phyloP scores from a whole-genome alignment of 768 basidiomycete genomes.

The Boletus edulis region DNA sequence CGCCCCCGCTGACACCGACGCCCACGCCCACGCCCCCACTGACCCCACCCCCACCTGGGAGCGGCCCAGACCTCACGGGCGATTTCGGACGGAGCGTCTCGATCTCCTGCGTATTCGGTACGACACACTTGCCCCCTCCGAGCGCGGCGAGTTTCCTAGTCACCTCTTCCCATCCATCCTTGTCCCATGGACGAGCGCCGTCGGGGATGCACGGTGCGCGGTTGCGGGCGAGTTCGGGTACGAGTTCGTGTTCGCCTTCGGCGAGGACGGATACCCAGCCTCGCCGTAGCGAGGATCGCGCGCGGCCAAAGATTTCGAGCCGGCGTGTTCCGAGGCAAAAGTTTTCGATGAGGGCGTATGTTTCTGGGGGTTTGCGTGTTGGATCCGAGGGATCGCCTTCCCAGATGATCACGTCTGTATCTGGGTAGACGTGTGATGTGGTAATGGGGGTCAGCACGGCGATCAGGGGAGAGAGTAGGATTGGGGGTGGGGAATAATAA shows the following conservation, averaged over 20 bases:
- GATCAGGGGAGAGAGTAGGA: background rate
- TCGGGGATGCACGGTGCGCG: conserved; percentile 29
- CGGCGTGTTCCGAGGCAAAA: conserved; percentile 93
- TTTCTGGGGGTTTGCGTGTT: conserved; percentile 87
- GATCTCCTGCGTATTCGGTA: conserved; percentile 76
- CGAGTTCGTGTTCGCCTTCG: conserved; percentile 56
- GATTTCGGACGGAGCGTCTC: conserved; percentile 85
- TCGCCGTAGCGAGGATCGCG: conserved; percentile 63
- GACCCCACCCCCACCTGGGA: conserved; percentile 25
- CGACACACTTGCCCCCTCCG: conserved; percentile 57
- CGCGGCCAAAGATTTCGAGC: conserved; percentile 83
- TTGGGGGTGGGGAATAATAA: background rate
- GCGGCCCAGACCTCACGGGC: conserved; percentile 50
- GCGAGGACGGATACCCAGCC: conserved; percentile 92
- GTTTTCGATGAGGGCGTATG: conserved; percentile 95
- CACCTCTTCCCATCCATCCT: conserved; percentile 63
- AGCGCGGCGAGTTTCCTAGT: conserved; percentile 47
- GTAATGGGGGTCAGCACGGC: background rate
- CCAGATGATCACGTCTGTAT: conserved; percentile 97
- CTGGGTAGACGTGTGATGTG: conserved; percentile 35
- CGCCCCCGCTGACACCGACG: conserved; percentile 15
- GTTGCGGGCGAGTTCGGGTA: conserved; percentile 37
- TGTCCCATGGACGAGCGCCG: conserved; percentile 49
- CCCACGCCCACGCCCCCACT: conserved; percentile 21
- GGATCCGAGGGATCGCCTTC: conserved; percentile 87